Base-by-base conservation (phyloP, 495 filamentous ascomycete species). In the Aspergillus carlsbadensis region DNA sequence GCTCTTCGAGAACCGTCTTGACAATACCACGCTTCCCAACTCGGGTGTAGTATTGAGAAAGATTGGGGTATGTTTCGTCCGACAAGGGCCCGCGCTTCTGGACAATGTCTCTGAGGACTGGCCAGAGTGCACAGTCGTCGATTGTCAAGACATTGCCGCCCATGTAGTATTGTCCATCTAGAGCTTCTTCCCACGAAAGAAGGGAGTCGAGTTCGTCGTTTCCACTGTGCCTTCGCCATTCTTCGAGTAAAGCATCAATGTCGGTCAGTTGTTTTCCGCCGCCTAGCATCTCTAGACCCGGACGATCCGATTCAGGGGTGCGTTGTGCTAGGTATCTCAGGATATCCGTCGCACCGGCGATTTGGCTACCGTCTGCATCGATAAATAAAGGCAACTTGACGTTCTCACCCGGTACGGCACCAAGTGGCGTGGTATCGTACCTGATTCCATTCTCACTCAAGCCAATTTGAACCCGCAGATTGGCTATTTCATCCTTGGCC, bases 91-190 rank as follows among this genome's bases (percentile, higher is more conserved):
- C 67, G 41, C 46, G 68, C 11, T 58, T 56, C 6, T 65, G 62
- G 8, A 82, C 70, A 10, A 89, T 78, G 26, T 85, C 79, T 46
- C 85, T 67, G 37, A 93, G 69, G 10, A 89, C 77, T 0, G 89
- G 88, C 86, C 86, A 91, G 10, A 90, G 71, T 0, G 84, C 82
- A 62, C 83, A 90, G 65, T 93, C 89, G 10, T 84, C 87, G 14
- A 89, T 75, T 2, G 79, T 78, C 14, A 87, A 77, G 1, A 58
- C 57, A 0, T 68, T 53, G 0, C 85, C 87, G 14, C 81, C 80
- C 5, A 89, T 80, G 58, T 85, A 89, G 26, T 72, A 65, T 45
- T 67, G 69, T 18, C 76, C 75, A 4, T 65, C 58, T 2, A 82
- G 67, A 48, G 69, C 67, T 10, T 48, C 52, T 43, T 87, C 82